Evolutionary conservation across 441 rosid species (phyloP), one percentile per base, ranked within the genome.

Genomic region (Viola pubescens): DNA sequence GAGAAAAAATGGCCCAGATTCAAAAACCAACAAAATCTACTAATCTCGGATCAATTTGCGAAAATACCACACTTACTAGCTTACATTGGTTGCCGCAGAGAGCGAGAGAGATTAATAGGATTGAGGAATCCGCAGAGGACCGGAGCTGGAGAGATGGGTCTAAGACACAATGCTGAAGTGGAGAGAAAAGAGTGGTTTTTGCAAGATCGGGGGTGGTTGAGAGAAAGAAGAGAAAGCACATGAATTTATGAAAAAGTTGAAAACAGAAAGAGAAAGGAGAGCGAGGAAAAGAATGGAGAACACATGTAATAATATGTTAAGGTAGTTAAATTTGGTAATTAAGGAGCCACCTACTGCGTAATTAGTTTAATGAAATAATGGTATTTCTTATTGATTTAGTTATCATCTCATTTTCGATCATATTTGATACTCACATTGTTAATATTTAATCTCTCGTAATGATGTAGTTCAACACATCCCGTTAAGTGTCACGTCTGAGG

Each of bases 131-230:
- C 1, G 61, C 0, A 38, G 43, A 53, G 38, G 46, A 9, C 9
- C 12, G 16, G 19, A 46, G 9, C 34, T 13, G 16, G 13, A 53
- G 45, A 59, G 34, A 26, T 26, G 34, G 34, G 34, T 26, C 34
- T 26, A 26, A 26, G 34, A 26, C 3, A 26, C 34, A 26, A 26
- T 26, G 34, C 34, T 26, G 34, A 26, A 1, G 34, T 39, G 52
- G 37, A 52, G 55, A 68, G 51, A 43, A 43, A 40, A 40, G 53
- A 26, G 34, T 26, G 34, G 34, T 26, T 26, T 26, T 26, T 26
- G 34, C 34, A 56, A 61, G 72, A 69, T 69, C 62, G 62, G 68
- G 60, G 70, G 61, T 67, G 53, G 70, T 43, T 41, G 51, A 39
- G 61, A 47, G 60, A 56, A 14, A 56, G 16, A 48, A 52, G 54